phyloP scores from a whole-genome alignment of 192 early-diverging fungal species.

The Coemansia sp. region DNA sequence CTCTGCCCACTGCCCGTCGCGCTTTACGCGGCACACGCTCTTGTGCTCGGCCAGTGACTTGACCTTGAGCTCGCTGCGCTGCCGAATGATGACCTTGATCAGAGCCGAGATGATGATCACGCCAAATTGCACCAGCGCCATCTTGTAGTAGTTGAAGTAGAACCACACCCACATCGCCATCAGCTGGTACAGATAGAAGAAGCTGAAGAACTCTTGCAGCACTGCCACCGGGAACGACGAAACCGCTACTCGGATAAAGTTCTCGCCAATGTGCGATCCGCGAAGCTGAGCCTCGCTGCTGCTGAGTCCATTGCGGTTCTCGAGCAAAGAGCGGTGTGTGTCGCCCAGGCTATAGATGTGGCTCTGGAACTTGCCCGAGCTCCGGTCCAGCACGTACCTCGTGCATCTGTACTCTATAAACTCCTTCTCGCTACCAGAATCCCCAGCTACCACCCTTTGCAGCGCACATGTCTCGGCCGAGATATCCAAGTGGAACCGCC shows the following conservation, averaged over 20 bases:
- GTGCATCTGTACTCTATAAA: constrained; percentile 80
- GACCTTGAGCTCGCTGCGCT: constrained; percentile 57
- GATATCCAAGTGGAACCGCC: constrained; percentile 38
- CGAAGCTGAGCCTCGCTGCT: constrained; percentile 55
- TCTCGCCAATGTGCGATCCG: constrained; percentile 61
- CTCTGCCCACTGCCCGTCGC: constrained; percentile 61
- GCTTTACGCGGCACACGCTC: constrained; percentile 50
- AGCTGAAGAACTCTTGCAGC: constrained; percentile 59
- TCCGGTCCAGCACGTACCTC: constrained; percentile 66
- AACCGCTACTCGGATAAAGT: constrained; percentile 59
- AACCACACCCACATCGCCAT: constrained; percentile 71
- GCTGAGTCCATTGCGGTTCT: constrained; percentile 54
- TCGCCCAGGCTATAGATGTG: constrained; percentile 59
- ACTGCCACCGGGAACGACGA: constrained; percentile 54
- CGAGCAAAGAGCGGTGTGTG: constrained; percentile 55
- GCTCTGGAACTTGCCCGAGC: constrained; percentile 54
- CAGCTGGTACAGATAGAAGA: constrained; percentile 63
- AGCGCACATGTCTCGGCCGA: constrained; percentile 47
- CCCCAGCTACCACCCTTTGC: constrained; percentile 35
- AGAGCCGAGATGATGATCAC: constrained; percentile 59
- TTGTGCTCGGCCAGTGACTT: constrained; percentile 59
- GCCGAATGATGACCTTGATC: constrained; percentile 58
- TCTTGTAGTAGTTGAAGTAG: constrained; percentile 64
- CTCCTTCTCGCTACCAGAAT: constrained; percentile 5
- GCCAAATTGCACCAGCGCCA: constrained; percentile 59